Evolutionary conservation across 345 rosid species (phyloP), one percentile per base, ranked within the genome.

Genomic region (Noccaea caerulescens): DNA sequence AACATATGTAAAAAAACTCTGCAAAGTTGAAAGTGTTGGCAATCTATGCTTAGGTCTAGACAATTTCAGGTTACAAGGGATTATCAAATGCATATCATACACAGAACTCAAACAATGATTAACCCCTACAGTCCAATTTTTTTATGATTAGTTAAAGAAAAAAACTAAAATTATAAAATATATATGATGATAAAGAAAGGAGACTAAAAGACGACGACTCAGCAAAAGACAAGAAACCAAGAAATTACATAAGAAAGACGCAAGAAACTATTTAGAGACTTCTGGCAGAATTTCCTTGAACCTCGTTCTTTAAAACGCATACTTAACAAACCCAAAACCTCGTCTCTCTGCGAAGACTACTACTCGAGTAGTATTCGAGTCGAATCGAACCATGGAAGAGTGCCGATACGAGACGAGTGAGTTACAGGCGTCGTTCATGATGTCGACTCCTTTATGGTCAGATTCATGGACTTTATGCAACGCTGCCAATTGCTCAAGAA

Each of bases 341-440:
- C 8, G 20, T 10, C 46, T 32, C 2, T 37, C 27, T 27, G 30
- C 4, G 30, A 27, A 27, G 30, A 18, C 58, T 25, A 10, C 25
- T 1, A 9, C 38, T 58, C 42, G 30, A 2, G 10, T 9, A 55
- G 41, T 32, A n/a, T n/a, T n/a, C n/a, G n/a, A 7, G 23, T 11
- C 11, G 18, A 59, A 25, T 45, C 33, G 6, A 41, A 52, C 3
- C 65, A 75, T 75, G 79, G 70, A 55, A 18, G 79, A 69, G 8
- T 46, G 57, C 76, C 78, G 89, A 66, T 87, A 89, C 66, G 98
- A 91, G 81, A 83, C 84, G 54, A 87, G 95, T 73, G 98, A 91
- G 87, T 71, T 85, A 75, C 80, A 82, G 62, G 96, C 96, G 7
- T 73, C 34, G 20, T 79, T 83, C 68, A 13, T 93, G 50, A 81